Evolutionary conservation across 192 early-diverging fungal genomes (phyloP), one percentile per base, ranked within the genome.

Genomic region (Linnemannia zychae): DNA sequence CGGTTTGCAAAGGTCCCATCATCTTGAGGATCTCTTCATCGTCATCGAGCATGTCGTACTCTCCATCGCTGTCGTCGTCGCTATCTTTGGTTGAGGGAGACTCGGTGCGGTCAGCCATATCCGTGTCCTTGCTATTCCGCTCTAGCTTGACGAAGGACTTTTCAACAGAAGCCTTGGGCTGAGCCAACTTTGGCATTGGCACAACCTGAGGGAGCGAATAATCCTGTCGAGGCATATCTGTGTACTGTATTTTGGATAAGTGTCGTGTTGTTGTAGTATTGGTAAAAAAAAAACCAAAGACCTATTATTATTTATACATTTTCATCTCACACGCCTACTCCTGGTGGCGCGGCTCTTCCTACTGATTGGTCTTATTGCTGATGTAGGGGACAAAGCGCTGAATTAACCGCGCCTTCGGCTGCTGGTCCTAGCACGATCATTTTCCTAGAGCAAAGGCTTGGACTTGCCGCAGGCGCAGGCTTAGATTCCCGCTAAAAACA

Each of bases 31-130:
- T 40, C 11, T 76, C 78, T 37, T 53, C 57, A 9, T 77, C 70
- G n/a, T 83, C 75, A 2, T 76, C 74, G 3, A 83, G 69, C 72
- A 83, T 77, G 50, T 83, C 81, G 53, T 83, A 83, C 0, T 83
- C 81, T 0, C 52, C 65, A n/a, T 73, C 71, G 22, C 18, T 77
- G 13, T 72, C 24, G 63, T 13, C 36, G 31, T 18, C n/a, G 38
- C 15, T 44, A 33, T 74, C 53, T 7, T 40, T 1, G 15, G 40
- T 44, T 3, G 40, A 44, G 40, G 49, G 5, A 65, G 7, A 13
- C 67, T 47, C 60, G 17, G 36, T 34, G n/a, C 24, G 37, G 1
- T 65, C 66, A 24, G 53, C 46, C n/a, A 47, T 72, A 46, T 44
- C 24, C 5, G 40, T 18, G 33, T 33, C 65, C 17, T 20, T 53